phyloP scores from a whole-genome alignment of 169 alveolate genomes.

The Neospora caninum region DNA sequence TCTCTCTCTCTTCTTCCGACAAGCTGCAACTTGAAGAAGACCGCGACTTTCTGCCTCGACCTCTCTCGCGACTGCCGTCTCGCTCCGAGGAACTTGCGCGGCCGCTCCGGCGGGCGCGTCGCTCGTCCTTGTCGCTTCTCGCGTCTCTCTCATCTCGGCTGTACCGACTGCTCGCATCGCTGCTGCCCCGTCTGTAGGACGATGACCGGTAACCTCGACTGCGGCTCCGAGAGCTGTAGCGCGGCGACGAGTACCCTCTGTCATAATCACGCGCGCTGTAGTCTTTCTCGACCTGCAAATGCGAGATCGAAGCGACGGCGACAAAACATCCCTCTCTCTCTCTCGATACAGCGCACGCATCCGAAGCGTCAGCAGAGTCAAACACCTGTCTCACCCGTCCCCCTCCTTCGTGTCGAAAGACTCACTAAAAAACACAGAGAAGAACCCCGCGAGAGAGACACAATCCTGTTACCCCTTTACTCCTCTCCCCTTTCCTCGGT shows the following conservation, averaged over 20 bases:
- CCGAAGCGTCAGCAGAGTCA: no score
- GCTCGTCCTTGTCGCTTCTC: not conserved
- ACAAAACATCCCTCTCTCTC: not conserved
- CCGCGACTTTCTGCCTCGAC: not conserved
- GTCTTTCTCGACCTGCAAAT: not conserved
- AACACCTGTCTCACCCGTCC: no score
- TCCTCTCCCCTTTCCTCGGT: not conserved
- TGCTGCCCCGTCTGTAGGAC: not conserved
- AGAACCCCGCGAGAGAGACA: no score
- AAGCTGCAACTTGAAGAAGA: no score
- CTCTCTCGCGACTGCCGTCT: not conserved
- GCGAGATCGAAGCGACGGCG: not conserved
- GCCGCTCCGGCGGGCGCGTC: not conserved
- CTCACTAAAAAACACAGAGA: no score
- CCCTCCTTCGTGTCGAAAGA: no score
- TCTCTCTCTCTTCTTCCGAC: not conserved
- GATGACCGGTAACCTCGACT: slow-evolving; percentile 2
- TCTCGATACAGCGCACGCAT: not conserved
- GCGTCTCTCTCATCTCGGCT: not conserved
- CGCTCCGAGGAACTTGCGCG: not conserved
- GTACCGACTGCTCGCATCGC: not conserved
- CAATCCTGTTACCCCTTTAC: not conserved
- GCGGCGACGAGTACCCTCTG: not conserved
- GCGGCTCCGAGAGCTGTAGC: slow-evolving; percentile 5
- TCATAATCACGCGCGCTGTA: not conserved